Evolutionary conservation across 352 stramenopile genomes (phyloP).

Genomic region (Globisporangium camurandrum): DNA sequence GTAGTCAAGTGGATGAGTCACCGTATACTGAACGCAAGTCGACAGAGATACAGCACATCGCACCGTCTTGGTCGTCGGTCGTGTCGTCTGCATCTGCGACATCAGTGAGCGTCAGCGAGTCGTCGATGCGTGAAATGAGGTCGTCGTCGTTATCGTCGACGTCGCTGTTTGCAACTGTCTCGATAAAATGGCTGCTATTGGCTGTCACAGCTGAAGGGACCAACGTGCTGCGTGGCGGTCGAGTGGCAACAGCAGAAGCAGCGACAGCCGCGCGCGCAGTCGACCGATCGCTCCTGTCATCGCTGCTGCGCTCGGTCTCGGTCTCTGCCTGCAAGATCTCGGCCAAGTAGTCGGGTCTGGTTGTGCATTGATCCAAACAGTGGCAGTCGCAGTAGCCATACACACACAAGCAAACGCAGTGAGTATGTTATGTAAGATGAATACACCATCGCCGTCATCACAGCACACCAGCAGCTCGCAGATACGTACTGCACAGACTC

Average conservation of each 20-base stretch:
- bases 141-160: slow-evolving; percentile 15
- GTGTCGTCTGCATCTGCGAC: slow-evolving; percentile 8
- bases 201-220: too few relatives aligned
- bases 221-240: too few relatives aligned
- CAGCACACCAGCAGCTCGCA: background rate
- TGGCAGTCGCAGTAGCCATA: background rate
- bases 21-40: background rate
- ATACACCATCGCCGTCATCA: too few relatives aligned
- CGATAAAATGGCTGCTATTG: too few relatives aligned
- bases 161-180: background rate
- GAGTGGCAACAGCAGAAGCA: background rate
- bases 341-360: slow-evolving; percentile 58
- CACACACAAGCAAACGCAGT: background rate
- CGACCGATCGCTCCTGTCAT: too few relatives aligned
- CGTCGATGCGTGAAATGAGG: slow-evolving; percentile 4
- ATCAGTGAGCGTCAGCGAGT: slow-evolving; percentile 6
- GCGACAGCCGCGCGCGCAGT: background rate
- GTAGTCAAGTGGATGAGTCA: background rate
- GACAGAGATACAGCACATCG: background rate
- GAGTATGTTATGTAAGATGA: too few relatives aligned
- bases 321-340: slow-evolving; percentile 65
- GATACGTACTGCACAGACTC: slow-evolving; percentile 52
- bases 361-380: background rate
- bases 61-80: slow-evolving; percentile 6
- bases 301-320: slow-evolving; percentile 24